Percentiles rank a stretch among this genome's conserved stretches.
These are phyloP conservation scores for Leishmania major DNA, from an alignment of 208 protist species.

Conservation along the genomic window DNA sequence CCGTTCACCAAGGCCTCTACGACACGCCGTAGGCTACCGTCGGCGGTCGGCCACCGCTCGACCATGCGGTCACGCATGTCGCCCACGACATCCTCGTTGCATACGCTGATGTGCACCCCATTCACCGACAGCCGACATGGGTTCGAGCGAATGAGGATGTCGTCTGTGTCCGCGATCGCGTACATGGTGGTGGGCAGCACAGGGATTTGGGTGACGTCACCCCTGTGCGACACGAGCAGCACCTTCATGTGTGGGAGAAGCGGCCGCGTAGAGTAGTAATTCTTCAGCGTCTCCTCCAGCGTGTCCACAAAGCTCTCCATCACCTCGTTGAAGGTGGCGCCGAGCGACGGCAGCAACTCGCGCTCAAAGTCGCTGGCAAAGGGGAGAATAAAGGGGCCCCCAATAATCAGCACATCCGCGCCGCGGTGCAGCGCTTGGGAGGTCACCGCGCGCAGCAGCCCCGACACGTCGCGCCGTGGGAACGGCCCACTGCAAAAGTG, in stretches of 20 bases:
- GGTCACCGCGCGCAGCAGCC: slow-evolving; percentile 57
- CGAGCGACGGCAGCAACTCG: slow-evolving; percentile 40
- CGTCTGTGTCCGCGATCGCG: slow-evolving; percentile 56
- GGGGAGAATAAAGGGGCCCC: slow-evolving; percentile 72
- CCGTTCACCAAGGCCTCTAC: slow-evolving; percentile 71
- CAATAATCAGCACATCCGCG: slow-evolving; percentile 83
- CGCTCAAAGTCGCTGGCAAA: slow-evolving; percentile 69
- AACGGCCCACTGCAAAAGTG: slow-evolving; percentile 90
- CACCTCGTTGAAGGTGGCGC: slow-evolving; percentile 68
- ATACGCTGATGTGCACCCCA: slow-evolving; percentile 86
- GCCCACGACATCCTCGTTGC: slow-evolving; percentile 78
- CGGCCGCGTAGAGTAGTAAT: slow-evolving; percentile 55
- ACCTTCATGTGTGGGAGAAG: slow-evolving; percentile 60
- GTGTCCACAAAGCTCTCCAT: slow-evolving; percentile 63
- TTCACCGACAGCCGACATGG: slow-evolving; percentile 78
- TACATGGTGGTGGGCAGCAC: slow-evolving; percentile 85
- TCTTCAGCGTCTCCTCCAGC: slow-evolving; percentile 64
- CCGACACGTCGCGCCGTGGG: slow-evolving; percentile 59
- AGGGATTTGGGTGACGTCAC: slow-evolving; percentile 82
- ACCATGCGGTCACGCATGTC: slow-evolving; percentile 76
- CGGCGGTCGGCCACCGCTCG: slow-evolving; percentile 70
- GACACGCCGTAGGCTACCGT: slow-evolving; percentile 82
- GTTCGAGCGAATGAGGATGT: slow-evolving; percentile 80
- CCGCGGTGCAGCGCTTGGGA: slow-evolving; percentile 65
- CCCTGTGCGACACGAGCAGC: slow-evolving; percentile 69